These are phyloP conservation scores for Russula lepida DNA, from an alignment of 768 basidiomycete genomes.

Conservation along the genomic window DNA sequence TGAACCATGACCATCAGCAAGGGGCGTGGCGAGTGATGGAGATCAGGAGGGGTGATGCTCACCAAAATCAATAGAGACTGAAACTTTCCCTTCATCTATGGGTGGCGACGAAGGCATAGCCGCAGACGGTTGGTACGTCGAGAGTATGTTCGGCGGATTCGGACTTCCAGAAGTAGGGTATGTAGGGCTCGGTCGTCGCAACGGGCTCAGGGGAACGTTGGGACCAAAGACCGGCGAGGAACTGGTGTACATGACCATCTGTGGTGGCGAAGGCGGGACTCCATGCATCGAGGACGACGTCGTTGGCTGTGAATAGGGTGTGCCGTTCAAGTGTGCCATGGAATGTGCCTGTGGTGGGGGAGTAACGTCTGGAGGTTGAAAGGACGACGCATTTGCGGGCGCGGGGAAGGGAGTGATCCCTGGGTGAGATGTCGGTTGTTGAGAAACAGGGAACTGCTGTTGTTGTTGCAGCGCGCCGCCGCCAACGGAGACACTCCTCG, in stretches of 20 bases:
- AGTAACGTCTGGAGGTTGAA: neutral
- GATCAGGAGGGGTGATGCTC: constrained; percentile 20
- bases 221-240: neutral
- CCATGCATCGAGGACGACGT: neutral
- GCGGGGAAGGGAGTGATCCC: constrained; percentile 3
- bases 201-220: neutral
- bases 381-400: neutral
- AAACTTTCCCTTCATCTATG: constrained; percentile 67
- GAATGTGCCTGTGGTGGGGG: neutral
- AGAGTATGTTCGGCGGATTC: constrained; percentile 4
- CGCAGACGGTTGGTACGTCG: constrained; percentile 8
- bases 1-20: constrained; percentile 26
- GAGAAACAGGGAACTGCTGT: constrained; percentile 33
- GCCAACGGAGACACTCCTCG: constrained; percentile 12
- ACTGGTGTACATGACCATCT: neutral
- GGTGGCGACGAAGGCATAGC: constrained; percentile 1
- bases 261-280: neutral
- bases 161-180: constrained; percentile 6
- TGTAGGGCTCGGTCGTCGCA: constrained; percentile 12
- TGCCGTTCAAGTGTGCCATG: neutral
- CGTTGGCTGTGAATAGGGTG: neutral
- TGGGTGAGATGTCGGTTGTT: constrained; percentile 43
- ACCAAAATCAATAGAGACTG: constrained; percentile 81
- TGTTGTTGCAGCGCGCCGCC: constrained; percentile 4
- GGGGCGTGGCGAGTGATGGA: neutral